Evolutionary conservation across 2,329 filamentous ascomycete species (phyloP), one percentile per base, ranked within the genome.

Genomic region (Talaromyces sp.): DNA sequence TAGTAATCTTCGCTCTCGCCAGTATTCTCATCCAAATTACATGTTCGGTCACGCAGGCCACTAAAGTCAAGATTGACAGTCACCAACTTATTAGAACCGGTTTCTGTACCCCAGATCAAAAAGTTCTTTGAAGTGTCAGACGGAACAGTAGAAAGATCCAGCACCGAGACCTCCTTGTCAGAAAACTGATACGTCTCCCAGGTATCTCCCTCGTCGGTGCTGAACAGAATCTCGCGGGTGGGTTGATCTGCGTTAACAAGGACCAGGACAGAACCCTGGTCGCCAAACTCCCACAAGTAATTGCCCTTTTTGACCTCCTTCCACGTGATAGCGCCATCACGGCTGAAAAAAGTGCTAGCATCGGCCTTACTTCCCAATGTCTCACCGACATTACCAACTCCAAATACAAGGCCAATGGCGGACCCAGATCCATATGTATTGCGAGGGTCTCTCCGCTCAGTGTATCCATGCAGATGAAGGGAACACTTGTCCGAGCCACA

Each of bases 261-360:
- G 49, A 96, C 92, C 67, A 98, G 87, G 71, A 98, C 90, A 6
- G 92, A 95, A 33, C 95, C 95, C 76, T 97, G 92, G 72, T 99
- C 96, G 66, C 95, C 96, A 75, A 92, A 97, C 73, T 96, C 92
- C 92, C 93, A 99, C 73, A 90, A 90, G 83, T 93, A 97, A 41
- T 85, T 86, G 6, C 95, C 96, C 78, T 96, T 93, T 79, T 91
- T 94, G 67, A 94, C 88, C 66, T 89, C 87, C 69, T 85, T 88
- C 95, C 95, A 99, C 45, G 82, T 91, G 60, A 98, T 85, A 63
- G 96, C 96, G n/a, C 90, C 95, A 75, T 99, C 93, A 0, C 85
- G 85, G 11, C 92, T 96, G 82, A 98, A 90, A 79, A 94, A 99
- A 16, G 94, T 98, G 74, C 95, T 90, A 87, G 81, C 8, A 83